Evolutionary conservation across 345 rosid genomes (phyloP).

Genomic region (Leavenworthia alabamica): DNA sequence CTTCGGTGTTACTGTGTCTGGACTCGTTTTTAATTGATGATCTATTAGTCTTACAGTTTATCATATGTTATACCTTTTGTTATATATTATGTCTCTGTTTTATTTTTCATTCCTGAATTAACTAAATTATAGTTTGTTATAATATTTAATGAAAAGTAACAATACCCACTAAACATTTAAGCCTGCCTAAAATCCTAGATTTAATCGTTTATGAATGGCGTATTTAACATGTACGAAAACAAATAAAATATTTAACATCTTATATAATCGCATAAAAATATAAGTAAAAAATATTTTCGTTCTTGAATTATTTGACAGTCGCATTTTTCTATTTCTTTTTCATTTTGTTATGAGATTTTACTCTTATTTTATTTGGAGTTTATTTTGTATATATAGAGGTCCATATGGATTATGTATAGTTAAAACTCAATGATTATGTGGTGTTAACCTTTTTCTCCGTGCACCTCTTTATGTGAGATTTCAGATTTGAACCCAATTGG

Average conservation of each 20-base stretch:
- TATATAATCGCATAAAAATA: background rate
- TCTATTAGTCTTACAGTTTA: background rate
- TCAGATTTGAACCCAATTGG: background rate
- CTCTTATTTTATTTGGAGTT: no score
- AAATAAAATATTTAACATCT: no score
- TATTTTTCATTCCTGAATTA: background rate
- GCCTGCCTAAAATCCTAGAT: background rate
- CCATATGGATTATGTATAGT: background rate
- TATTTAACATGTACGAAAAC: no score
- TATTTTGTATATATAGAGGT: background rate
- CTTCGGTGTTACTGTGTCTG: background rate
- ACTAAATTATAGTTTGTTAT: no score
- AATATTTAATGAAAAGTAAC: background rate
- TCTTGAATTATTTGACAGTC: background rate
- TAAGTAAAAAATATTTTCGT: no score
- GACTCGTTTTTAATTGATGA: constrained; percentile 21
- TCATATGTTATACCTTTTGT: background rate
- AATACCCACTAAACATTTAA: no score
- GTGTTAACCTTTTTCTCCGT: background rate
- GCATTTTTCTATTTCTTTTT: background rate
- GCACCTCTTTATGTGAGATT: background rate
- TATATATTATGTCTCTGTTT: background rate
- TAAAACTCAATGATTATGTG: constrained; percentile 10
- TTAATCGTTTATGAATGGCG: background rate
- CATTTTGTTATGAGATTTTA: background rate